These are phyloP conservation scores for Diaporthe sp. DNA, from an alignment of 2,329 filamentous ascomycete genomes.

Conservation along the genomic window DNA sequence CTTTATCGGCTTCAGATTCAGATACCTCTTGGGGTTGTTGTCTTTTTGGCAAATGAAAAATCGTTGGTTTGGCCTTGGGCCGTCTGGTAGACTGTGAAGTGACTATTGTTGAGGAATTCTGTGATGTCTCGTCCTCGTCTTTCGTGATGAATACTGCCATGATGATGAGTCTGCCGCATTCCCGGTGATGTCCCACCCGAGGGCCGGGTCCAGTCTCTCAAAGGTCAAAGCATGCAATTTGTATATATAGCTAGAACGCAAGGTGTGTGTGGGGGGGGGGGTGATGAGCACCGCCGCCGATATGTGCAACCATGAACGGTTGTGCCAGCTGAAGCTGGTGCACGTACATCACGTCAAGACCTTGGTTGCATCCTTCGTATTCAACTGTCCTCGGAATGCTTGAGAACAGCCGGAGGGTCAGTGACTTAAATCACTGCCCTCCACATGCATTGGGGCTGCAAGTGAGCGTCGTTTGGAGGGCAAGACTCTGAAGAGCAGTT, in stretches of 20 bases:
- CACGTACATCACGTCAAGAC: no score
- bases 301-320: no score
- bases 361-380: not conserved
- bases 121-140: not conserved
- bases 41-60: conserved; percentile 9
- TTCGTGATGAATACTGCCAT: not conserved
- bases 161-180: no score
- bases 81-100: not conserved
- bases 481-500: not conserved
- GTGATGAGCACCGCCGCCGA: no score
- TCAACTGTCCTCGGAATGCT: no score
- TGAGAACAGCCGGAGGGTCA: not conserved
- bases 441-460: not conserved
- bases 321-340: no score
- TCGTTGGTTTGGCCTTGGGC: not conserved
- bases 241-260: no score
- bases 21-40: not conserved
- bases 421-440: not conserved
- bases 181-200: no score
- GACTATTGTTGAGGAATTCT: not conserved
- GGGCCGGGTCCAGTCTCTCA: no score
- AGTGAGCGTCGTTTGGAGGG: not conserved
- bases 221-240: no score
- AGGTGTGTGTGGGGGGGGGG: no score
- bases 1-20: not conserved